Percentiles rank a stretch among this genome's conserved stretches.
These are phyloP conservation scores for Perilla frutescens DNA, from an alignment of 257 asterid genomes.

Conservation along the genomic window DNA sequence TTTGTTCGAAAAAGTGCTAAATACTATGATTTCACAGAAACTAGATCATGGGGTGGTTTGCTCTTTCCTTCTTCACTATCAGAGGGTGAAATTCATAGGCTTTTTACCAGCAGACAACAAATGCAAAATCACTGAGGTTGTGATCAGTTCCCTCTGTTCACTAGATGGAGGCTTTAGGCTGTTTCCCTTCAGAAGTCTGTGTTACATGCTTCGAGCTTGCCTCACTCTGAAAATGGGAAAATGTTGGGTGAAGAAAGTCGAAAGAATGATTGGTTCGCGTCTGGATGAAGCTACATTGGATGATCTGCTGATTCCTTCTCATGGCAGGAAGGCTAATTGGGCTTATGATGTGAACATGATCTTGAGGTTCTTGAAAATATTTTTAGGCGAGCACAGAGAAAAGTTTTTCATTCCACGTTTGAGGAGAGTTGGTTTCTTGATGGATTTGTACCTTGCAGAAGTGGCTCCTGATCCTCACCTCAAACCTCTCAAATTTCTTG, in stretches of 20 bases:
- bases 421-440: slow-evolving; percentile 57
- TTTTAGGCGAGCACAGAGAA: slow-evolving; percentile 26
- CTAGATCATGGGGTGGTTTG: slow-evolving; percentile 45
- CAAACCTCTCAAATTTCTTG: slow-evolving; percentile 49
- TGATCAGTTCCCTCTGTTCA: slow-evolving; percentile 41
- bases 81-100: slow-evolving; percentile 34
- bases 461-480: slow-evolving; percentile 69
- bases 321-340: slow-evolving; percentile 20
- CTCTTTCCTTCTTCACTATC: slow-evolving; percentile 54
- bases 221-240: slow-evolving; percentile 34
- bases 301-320: slow-evolving; percentile 58
- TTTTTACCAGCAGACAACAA: slow-evolving; percentile 29
- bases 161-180: slow-evolving; percentile 40
- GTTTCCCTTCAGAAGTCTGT: slow-evolving; percentile 49
- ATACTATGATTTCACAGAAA: slow-evolving; percentile 46
- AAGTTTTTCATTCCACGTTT: slow-evolving; percentile 23
- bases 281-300: slow-evolving; percentile 66
- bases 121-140: slow-evolving; percentile 39
- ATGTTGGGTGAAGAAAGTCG: slow-evolving; percentile 41
- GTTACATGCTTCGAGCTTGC: slow-evolving; percentile 47
- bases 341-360: slow-evolving; percentile 57
- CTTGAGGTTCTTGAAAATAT: slow-evolving; percentile 49
- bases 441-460: slow-evolving; percentile 60
- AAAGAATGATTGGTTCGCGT: slow-evolving; percentile 51
- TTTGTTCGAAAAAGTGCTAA: slow-evolving; percentile 42